Percentiles rank a stretch among this genome's conserved stretches.
phyloP scores from a whole-genome alignment of 2,329 filamentous ascomycete species.

The Nemania sp. region DNA sequence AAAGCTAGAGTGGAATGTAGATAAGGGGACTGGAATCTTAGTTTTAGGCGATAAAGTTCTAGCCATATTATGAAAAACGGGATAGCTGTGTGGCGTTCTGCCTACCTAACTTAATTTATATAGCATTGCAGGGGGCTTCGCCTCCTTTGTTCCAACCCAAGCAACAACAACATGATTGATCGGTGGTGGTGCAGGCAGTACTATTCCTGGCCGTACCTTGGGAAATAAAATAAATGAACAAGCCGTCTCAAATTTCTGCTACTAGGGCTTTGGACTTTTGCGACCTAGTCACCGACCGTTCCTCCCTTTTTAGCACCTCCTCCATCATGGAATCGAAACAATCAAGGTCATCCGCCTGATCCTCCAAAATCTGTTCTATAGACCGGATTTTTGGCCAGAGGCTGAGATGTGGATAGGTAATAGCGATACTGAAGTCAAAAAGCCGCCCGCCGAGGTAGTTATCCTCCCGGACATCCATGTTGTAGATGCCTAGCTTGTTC shows the following conservation, averaged over 20 bases:
- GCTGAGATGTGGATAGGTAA: constrained; percentile 16
- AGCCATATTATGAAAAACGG: no score
- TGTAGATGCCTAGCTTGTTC: constrained; percentile 21
- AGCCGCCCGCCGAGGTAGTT: constrained; percentile 26
- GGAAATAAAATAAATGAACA: no score
- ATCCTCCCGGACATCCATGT: constrained; percentile 24
- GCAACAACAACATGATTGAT: no score
- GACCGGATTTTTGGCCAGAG: neutral
- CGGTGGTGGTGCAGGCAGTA: no score
- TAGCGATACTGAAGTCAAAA: constrained; percentile 27
- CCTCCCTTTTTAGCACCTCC: neutral
- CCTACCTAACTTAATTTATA: no score
- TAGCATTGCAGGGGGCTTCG: no score
- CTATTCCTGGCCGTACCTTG: no score
- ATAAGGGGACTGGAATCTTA: no score
- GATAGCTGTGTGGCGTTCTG: no score
- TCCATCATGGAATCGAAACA: constrained; percentile 11
- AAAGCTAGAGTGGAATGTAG: no score
- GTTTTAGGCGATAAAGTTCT: no score
- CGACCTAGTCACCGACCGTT: neutral
- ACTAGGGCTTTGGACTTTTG: neutral
- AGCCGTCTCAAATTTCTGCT: neutral
- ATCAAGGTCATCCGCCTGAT: neutral
- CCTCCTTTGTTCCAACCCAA: no score
- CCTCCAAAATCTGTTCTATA: neutral